These are phyloP conservation scores for Fraxinus sp. DNA, from an alignment of 305 asterid genomes.

Conservation along the genomic window DNA sequence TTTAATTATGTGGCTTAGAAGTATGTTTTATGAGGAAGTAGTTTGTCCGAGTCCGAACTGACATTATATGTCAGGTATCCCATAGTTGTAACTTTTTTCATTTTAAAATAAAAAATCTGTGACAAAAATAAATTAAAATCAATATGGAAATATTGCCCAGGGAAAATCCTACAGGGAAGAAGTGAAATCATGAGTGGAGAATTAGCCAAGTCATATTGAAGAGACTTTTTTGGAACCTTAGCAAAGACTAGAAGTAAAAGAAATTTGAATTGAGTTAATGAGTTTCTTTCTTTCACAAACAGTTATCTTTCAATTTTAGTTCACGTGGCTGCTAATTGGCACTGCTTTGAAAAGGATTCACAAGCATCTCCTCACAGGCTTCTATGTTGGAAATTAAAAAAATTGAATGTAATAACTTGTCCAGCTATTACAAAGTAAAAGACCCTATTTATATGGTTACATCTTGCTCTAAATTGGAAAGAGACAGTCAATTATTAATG, in stretches of 20 bases:
- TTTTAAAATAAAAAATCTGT: background rate
- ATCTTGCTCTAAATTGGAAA: background rate
- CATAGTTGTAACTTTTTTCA: background rate
- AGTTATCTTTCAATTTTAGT: background rate
- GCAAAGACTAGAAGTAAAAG: background rate
- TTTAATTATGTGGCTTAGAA: background rate
- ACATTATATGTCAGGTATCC: background rate
- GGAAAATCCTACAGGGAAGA: background rate
- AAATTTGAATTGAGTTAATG: background rate
- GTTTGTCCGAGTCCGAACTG: background rate
- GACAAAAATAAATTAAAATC: background rate
- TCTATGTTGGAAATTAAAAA: background rate
- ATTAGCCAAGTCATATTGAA: background rate
- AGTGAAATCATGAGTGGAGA: background rate
- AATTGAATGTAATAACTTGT: background rate
- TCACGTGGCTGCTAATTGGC: background rate
- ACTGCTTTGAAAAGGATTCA: background rate
- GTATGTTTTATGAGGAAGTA: background rate
- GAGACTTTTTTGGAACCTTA: background rate
- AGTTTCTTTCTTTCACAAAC: background rate
- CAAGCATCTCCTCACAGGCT: background rate
- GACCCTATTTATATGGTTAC: background rate
- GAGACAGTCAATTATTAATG: background rate
- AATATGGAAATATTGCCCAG: background rate
- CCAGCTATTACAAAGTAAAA: background rate